Evolutionary conservation across 352 stramenopile species (phyloP), one percentile per base, ranked within the genome.

Genomic region (Blastocystis sp.): DNA sequence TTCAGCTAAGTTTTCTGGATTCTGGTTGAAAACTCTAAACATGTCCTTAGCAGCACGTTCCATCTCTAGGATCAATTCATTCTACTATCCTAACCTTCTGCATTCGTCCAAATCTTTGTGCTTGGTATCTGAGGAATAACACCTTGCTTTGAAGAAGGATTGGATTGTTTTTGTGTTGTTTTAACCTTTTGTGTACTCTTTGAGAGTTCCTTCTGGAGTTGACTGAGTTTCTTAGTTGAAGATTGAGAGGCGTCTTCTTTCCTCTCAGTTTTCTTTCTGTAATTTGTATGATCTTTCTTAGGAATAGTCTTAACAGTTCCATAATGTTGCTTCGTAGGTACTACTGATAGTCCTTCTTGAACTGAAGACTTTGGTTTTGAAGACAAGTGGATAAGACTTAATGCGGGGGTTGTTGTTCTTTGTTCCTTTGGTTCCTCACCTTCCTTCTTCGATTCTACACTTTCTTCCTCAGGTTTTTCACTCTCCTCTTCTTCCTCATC

Each of bases 11-110:
- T 58, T n/a, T 37, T 46, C 24, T 29, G n/a, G n/a, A 29, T 52
- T 24, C 46, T 80, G 69, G 12, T 59, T 32, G 51, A 80, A 80
- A 5, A n/a, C 14, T 32, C 6, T 16, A 32, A 80, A 80, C n/a
- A 80, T 29, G 27, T 65, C 65, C 42, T 61, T 19, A 3, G 69
- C 69, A 32, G 19, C 63, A 14, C n/a, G n/a, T n/a, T n/a, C n/a
- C n/a, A n/a, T n/a, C n/a, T n/a, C n/a, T n/a, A n/a, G n/a, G n/a
- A n/a, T n/a, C n/a, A n/a, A n/a, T n/a, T n/a, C n/a, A n/a, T n/a
- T n/a, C n/a, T n/a, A n/a, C n/a, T n/a, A n/a, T n/a, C n/a, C n/a
- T n/a, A n/a, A n/a, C n/a, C n/a, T n/a, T n/a, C n/a, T n/a, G n/a
- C n/a, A n/a, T n/a, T n/a, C n/a, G n/a, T n/a, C n/a, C n/a, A n/a